Percentiles rank a stretch among this genome's conserved stretches.
Conservation (phyloP, 2,329 filamentous ascomycete genomes). For the Lachnellula subtilissima region DNA sequence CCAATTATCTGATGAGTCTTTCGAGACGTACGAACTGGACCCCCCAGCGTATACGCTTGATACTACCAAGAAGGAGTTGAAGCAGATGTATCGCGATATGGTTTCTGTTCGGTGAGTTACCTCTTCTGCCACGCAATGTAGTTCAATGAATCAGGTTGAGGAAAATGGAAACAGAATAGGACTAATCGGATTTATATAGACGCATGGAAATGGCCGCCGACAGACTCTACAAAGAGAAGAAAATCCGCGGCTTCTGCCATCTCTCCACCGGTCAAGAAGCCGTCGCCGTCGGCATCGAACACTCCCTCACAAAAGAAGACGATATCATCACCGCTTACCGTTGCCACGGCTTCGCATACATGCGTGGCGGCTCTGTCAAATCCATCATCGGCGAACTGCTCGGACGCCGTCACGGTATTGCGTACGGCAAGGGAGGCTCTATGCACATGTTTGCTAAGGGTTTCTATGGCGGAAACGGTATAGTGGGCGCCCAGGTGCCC, state of each 20-base stretch:
- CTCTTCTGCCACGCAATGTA: not conserved
- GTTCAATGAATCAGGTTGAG: not conserved
- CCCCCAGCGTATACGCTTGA: constrained; percentile 88
- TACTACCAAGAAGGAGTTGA: constrained; percentile 95
- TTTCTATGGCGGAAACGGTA: constrained; percentile 98
- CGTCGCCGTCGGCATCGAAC: constrained; percentile 93
- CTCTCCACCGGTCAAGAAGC: constrained; percentile 97
- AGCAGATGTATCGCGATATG: constrained; percentile 99
- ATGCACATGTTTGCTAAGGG: constrained; percentile 99
- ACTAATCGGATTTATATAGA: constrained; percentile 42
- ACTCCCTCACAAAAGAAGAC: constrained; percentile 86
- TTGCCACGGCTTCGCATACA: constrained; percentile 96
- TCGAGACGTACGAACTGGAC: constrained; percentile 99
- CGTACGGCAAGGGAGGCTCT: constrained; percentile 97
- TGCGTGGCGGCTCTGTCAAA: constrained; percentile 87
- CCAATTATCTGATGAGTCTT: constrained; percentile 94
- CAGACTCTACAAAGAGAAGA: constrained; percentile 99
- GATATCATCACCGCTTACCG: constrained; percentile 97
- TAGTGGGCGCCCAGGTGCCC: constrained; percentile 96
- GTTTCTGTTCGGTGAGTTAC: constrained; percentile 75
- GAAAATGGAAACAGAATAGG: not conserved
- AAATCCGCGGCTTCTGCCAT: constrained; percentile 99
- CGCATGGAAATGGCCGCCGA: constrained; percentile 99
- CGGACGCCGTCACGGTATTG: constrained; percentile 91
- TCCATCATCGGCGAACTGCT: constrained; percentile 95